These are phyloP conservation scores for Ambrosiella cleistominuta DNA, from an alignment of 2,329 filamentous ascomycete genomes.

Conservation along the genomic window DNA sequence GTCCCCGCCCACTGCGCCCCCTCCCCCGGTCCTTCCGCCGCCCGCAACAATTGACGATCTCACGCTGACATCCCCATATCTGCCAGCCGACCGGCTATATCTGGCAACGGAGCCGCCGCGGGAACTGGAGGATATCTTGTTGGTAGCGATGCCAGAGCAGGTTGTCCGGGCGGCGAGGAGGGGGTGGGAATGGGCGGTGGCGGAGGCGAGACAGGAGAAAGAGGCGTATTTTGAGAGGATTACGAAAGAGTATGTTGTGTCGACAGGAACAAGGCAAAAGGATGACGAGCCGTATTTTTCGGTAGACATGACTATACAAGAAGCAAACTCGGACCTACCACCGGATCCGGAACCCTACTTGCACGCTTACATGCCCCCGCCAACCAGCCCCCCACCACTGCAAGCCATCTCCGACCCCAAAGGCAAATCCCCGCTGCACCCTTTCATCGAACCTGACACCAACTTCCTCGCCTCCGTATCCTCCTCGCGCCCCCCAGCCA, in stretches of 20 bases:
- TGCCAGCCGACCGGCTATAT: neutral
- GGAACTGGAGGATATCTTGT: neutral
- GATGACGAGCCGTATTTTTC: neutral
- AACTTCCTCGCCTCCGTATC: neutral
- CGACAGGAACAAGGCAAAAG: no score
- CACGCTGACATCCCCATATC: neutral
- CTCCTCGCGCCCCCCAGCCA: neutral
- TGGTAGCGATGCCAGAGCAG: no score
- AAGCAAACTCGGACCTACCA: no score
- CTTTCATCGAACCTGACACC: neutral
- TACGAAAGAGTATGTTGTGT: no score
- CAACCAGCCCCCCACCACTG: neutral
- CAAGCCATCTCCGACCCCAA: neutral
- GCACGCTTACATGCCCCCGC: neutral
- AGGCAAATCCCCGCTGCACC: neutral
- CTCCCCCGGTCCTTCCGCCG: neutral
- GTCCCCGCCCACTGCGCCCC: neutral
- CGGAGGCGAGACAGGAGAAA: no score
- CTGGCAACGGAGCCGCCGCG: neutral
- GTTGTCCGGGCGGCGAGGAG: no score
- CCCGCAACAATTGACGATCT: neutral
- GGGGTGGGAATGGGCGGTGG: no score
- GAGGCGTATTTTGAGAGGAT: no score
- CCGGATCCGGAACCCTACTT: no score
- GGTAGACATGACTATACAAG: neutral